Evolutionary conservation across 2,329 filamentous ascomycete species (phyloP).

Genomic region (Penicillium sp.): DNA sequence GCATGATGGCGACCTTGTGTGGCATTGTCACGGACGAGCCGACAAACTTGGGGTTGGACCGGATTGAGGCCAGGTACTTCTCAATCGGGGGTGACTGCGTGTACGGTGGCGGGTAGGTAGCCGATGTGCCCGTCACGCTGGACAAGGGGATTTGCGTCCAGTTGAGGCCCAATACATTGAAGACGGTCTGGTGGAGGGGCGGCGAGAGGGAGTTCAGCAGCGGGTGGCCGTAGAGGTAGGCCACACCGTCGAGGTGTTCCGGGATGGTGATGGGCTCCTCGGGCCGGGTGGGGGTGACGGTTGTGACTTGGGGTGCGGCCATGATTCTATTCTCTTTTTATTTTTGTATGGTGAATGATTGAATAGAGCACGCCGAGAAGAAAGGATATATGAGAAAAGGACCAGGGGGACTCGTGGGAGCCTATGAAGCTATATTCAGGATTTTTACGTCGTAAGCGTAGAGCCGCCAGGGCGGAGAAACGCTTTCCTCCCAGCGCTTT

Average conservation of each 20-base stretch:
- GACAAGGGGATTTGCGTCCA: slow-evolving; percentile 53
- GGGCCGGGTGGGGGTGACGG: slow-evolving; percentile 11
- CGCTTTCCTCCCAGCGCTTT: slow-evolving; percentile 9
- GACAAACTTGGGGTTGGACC: slow-evolving; percentile 44
- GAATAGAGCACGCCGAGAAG: background rate
- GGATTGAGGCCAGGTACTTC: slow-evolving; percentile 36
- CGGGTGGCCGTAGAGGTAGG: slow-evolving; percentile 57
- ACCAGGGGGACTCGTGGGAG: background rate
- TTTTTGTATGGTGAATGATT: background rate
- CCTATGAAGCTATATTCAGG: slow-evolving; percentile 7
- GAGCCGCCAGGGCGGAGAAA: slow-evolving; percentile 18
- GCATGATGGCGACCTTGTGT: slow-evolving; percentile 74
- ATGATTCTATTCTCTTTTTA: slow-evolving; percentile 15
- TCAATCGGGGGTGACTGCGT: slow-evolving; percentile 36
- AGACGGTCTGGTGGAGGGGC: slow-evolving; percentile 55
- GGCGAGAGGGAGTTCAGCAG: slow-evolving; percentile 59
- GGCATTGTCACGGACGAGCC: slow-evolving; percentile 79
- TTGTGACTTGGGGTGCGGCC: slow-evolving; percentile 20
- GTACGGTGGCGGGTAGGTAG: slow-evolving; percentile 35
- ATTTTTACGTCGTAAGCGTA: slow-evolving; percentile 13
- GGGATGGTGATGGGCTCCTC: slow-evolving; percentile 35
- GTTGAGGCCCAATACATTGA: slow-evolving; percentile 49
- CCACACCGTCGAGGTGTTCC: slow-evolving; percentile 47
- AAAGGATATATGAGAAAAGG: background rate
- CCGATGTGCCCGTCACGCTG: slow-evolving; percentile 29